Evolutionary conservation across 371 early-diverging fungal genomes (phyloP).

Genomic region (Entomophthora muscae): DNA sequence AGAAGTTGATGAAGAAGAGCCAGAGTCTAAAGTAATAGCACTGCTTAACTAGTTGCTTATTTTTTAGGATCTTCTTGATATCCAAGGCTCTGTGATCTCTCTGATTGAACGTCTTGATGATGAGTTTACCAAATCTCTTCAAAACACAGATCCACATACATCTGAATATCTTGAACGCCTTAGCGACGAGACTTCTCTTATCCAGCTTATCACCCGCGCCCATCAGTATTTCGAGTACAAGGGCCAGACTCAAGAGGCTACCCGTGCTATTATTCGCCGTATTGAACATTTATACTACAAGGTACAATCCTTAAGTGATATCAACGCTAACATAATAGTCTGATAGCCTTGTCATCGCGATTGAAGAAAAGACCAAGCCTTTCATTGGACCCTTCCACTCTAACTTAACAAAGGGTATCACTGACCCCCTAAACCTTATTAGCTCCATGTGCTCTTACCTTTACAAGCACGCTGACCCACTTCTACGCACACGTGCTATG

Average conservation of each 20-base stretch:
- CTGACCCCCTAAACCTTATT: slow-evolving; percentile 43
- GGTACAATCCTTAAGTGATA: slow-evolving; percentile 16
- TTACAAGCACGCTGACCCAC: slow-evolving; percentile 68
- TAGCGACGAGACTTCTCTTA: slow-evolving; percentile 73
- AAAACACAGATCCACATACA: slow-evolving; percentile 89
- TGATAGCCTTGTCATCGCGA: slow-evolving; percentile 28
- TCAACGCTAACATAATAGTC: slow-evolving; percentile 18
- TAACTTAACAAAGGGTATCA: slow-evolving; percentile 12
- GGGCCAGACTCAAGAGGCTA: slow-evolving; percentile 34
- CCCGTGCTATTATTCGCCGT: slow-evolving; percentile 64
- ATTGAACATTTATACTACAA: slow-evolving; percentile 95
- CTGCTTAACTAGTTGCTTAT: not conserved
- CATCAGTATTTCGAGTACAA: slow-evolving; percentile 57
- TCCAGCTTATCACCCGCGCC: slow-evolving; percentile 70
- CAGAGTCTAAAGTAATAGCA: slow-evolving; percentile 12
- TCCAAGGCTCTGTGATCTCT: slow-evolving; percentile 76
- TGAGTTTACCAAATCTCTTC: slow-evolving; percentile 87
- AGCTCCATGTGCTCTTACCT: slow-evolving; percentile 66
- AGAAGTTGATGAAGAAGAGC: slow-evolving; percentile 42
- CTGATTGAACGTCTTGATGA: slow-evolving; percentile 90
- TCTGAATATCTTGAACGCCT: slow-evolving; percentile 90
- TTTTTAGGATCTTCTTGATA: slow-evolving; percentile 27
- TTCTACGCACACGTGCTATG: slow-evolving; percentile 86
- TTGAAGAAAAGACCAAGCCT: slow-evolving; percentile 17
- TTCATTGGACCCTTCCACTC: slow-evolving; percentile 18